phyloP scores from a whole-genome alignment of 257 asterid genomes.

The Solanum pennellii region DNA sequence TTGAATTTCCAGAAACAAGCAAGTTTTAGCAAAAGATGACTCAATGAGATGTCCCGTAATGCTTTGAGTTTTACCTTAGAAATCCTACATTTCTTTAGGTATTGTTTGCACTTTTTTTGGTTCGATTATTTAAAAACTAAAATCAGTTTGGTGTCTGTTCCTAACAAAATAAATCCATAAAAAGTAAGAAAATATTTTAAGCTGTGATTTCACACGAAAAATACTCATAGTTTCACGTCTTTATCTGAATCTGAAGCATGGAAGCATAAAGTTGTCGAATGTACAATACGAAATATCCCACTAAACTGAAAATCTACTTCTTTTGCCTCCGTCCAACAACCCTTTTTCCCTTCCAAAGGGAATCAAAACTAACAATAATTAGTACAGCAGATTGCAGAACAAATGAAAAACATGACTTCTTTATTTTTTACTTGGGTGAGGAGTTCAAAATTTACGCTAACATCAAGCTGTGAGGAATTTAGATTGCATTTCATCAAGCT shows the following conservation, averaged over 20 bases:
- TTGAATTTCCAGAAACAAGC: background rate
- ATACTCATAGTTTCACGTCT: background rate
- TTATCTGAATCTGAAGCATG: background rate
- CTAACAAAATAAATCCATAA: background rate
- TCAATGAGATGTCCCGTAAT: background rate
- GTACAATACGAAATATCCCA: background rate
- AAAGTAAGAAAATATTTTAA: background rate
- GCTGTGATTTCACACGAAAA: background rate
- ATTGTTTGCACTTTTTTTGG: background rate
- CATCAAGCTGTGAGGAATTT: background rate
- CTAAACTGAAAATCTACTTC: background rate
- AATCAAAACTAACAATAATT: background rate
- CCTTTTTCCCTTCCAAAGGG: background rate
- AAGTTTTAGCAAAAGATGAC: background rate
- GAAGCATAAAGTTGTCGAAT: background rate
- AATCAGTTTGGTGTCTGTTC: background rate
- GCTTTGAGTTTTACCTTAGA: background rate
- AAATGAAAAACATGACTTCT: background rate
- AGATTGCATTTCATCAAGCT: background rate
- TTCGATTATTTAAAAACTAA: background rate
- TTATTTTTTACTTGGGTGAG: background rate
- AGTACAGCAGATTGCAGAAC: background rate
- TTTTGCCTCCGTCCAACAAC: too few species aligned
- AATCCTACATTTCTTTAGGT: too few species aligned
- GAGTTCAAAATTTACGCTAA: background rate